Base-by-base conservation (phyloP, 2,329 filamentous ascomycete genomes). In the Rugonectria rugulosa region DNA sequence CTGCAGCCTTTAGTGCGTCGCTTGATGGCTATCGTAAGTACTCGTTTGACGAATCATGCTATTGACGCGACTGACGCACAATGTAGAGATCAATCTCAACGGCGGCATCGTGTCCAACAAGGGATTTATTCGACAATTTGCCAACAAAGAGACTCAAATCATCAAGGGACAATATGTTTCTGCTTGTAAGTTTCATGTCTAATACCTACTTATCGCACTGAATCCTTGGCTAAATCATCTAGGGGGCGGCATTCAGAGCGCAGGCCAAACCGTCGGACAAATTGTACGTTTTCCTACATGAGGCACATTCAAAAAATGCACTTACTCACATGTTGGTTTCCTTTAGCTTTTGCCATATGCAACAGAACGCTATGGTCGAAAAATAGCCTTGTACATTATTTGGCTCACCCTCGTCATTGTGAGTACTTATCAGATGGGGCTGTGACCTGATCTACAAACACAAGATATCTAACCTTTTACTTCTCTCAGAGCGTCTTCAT, bases 91-190 rank as follows among this genome's bases (percentile, higher is more conserved):
- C 53, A 61, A 67, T 27, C 62, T 76, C 1, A 76, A 75, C 44
- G 73, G 71, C 2, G 71, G 73, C 20, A 72, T 77, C 23, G 70
- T 75, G 5, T 71, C 75, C 1, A 77, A 77, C 53, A 71, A 73
- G 36, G 75, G 75, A 2, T 77, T 77, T 48, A 74, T 77, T 34
- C 62, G 44, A 15, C 73, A 75, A 31, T 68, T 77, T 40, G 63
- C 71, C 1, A 62, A 47, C 6, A 53, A 64, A 0, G 70, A 64
- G 0, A 73, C 67, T 3, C 67, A 54, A 1, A 72, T 75, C 32
- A 73, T 76, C 34, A 60, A 57, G 2, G 69, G 69, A 2, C 72
- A 70, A 53, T 74, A 74, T 49, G 62, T 76, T 26, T 72, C 74
- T 0, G 72, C 72, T 0, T 76, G n/a, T n/a, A n/a, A n/a, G n/a